Evolutionary conservation across 2,329 filamentous ascomycete species (phyloP), one percentile per base, ranked within the genome.

Genomic region (Penicillium rolfsii): DNA sequence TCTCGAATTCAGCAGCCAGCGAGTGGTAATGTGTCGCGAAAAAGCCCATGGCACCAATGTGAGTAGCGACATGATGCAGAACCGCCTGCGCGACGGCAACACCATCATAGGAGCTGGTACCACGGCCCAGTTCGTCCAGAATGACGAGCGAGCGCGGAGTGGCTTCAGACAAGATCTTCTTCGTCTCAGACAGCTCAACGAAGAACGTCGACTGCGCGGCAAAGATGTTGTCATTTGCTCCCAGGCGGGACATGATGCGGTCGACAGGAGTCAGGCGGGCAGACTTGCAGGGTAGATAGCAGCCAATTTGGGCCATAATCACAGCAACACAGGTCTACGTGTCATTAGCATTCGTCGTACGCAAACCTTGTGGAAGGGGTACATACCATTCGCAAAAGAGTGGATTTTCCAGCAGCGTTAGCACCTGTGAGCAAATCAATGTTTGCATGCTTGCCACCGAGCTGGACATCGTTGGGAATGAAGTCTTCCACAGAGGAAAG

Each of bases 141-240:
- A 99, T 99, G 58, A 99, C 95, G 0, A 99, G 87, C 0, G 93
- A 97, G 11, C 94, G 91, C 0, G 94, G 90, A 0, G 94, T 97
- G 0, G 95, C 95, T 79, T 98, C 95, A 0, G 91, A 88, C 0
- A 99, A 84, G 54, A 99, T 99, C 83, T 98, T 98, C 81, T 98
- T 97, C 0, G 95, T 99, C 76, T 99, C 95, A 0, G 93, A 93
- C 1, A 99, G 82, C 77, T 99, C 95, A 30, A 99, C 94, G 73
- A 99, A 98, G 82, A 99, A 99, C 2, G 95, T 99, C 14, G 91
- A 96, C 76, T 99, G 95, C 0, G 94, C 91, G 1, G 94, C 95
- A 74, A 99, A 98, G 70, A 99, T 99, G 77, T 98, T 98, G 85
- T 99, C 95, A 72, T 98, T 97, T 52, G 95, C 95, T 9, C 95